phyloP scores from a whole-genome alignment of 805 yeast species.

The Peterozyma toletana region DNA sequence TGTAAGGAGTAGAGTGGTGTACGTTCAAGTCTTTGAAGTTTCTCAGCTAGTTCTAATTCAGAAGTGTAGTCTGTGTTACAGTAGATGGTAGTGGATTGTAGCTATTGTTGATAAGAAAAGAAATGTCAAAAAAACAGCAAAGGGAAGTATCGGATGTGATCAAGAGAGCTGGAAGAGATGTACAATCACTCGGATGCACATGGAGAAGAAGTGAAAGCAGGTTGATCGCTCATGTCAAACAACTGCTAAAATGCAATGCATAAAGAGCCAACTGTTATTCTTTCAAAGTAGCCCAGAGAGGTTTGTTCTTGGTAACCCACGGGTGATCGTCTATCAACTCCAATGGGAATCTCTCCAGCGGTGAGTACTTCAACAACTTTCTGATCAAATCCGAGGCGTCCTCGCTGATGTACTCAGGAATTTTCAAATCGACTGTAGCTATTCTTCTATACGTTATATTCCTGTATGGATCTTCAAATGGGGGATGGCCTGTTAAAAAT shows the following conservation, averaged over 20 bases:
- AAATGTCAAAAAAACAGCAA: background rate
- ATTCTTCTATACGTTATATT: conserved; percentile 78
- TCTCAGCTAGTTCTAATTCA: background rate
- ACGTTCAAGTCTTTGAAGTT: too few species aligned
- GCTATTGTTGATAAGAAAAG: background rate
- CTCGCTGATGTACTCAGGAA: conserved; percentile 61
- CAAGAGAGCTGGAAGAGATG: background rate
- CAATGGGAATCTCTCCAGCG: conserved; percentile 57
- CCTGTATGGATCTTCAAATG: conserved; percentile 78
- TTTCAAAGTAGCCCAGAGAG: conserved; percentile 41
- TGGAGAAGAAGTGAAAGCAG: too few species aligned
- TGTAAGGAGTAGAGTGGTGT: background rate
- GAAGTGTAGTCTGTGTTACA: background rate
- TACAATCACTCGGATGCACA: background rate
- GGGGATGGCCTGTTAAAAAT: conserved; percentile 81
- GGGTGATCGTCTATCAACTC: conserved; percentile 66
- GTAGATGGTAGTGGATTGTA: background rate
- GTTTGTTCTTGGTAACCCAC: conserved; percentile 68
- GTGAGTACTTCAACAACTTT: conserved; percentile 58
- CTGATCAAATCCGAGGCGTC: conserved; percentile 76
- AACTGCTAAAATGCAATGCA: too few species aligned
- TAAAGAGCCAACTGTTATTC: too few species aligned
- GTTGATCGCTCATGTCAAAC: too few species aligned
- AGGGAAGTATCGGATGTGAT: background rate
- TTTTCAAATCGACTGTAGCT: conserved; percentile 63